These are phyloP conservation scores for Pythium folliculosum DNA, from an alignment of 352 stramenopile genomes.

Conservation along the genomic window DNA sequence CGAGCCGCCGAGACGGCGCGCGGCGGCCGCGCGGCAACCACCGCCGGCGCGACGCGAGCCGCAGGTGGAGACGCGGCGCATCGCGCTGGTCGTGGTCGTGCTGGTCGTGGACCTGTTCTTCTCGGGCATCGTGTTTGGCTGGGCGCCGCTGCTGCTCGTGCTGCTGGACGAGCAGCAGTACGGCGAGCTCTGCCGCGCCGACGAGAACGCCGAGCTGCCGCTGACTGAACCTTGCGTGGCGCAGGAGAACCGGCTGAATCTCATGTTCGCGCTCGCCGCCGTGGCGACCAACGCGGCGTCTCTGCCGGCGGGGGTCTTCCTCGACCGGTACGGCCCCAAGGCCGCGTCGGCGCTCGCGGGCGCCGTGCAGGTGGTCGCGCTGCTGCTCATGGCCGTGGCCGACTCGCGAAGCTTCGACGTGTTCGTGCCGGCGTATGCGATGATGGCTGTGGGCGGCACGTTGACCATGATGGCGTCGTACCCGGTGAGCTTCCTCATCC, in stretches of 20 bases:
- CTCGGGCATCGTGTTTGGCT: slow-evolving; percentile 85
- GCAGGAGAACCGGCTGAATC: slow-evolving; percentile 81
- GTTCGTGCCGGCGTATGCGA: slow-evolving; percentile 43
- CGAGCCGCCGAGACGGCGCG: not conserved
- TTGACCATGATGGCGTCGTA: slow-evolving; percentile 57
- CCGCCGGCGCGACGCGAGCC: not conserved
- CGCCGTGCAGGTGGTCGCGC: slow-evolving; percentile 60
- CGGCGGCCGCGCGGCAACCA: not conserved
- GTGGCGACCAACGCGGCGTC: slow-evolving; percentile 75
- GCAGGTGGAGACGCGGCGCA: slow-evolving; percentile 38
- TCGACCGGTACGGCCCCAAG: slow-evolving; percentile 70
- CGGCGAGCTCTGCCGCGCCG: slow-evolving; percentile 55
- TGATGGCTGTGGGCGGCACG: slow-evolving; percentile 37
- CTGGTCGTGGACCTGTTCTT: slow-evolving; percentile 79
- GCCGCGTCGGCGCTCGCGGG: slow-evolving; percentile 44
- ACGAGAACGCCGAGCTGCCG: slow-evolving; percentile 2
- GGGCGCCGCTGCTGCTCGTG: slow-evolving; percentile 80
- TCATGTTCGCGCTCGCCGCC: slow-evolving; percentile 82
- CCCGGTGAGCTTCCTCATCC: slow-evolving; percentile 42
- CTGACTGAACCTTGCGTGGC: slow-evolving; percentile 42
- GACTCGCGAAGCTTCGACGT: slow-evolving; percentile 54
- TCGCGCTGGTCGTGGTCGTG: slow-evolving; percentile 70
- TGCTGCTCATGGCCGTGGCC: slow-evolving; percentile 72
- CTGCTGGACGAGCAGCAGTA: slow-evolving; percentile 82
- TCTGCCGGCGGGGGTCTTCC: slow-evolving; percentile 72